Conservation (phyloP, 306 rosid species). For the Citrullus mucosospermus region DNA sequence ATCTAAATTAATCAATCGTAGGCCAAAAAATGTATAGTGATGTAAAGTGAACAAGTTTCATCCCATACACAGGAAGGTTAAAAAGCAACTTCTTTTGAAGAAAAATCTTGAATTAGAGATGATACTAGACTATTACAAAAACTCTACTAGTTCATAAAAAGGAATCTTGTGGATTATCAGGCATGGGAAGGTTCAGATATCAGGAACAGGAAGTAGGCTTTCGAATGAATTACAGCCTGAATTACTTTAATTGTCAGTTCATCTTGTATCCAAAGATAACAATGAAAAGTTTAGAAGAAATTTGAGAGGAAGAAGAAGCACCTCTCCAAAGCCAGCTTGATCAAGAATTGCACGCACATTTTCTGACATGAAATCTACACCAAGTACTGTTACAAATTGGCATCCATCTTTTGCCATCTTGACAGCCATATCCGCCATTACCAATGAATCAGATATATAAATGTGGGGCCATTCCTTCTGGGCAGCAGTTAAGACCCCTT, state of each 20-base stretch:
- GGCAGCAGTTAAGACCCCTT: conserved; percentile 87
- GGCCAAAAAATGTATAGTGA: background rate
- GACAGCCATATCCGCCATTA: conserved; percentile 92
- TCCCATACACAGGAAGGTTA: background rate
- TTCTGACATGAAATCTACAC: conserved; percentile 97
- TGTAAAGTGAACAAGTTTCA: background rate
- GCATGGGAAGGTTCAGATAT: background rate
- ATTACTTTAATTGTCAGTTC: background rate
- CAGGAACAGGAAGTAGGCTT: background rate
- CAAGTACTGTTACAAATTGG: conserved; percentile 67
- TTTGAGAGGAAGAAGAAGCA: conserved; percentile 12
- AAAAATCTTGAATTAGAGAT: background rate
- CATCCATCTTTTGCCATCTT: conserved; percentile 89
- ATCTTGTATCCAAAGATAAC: background rate
- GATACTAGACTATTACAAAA: background rate
- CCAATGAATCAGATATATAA: conserved; percentile 88
- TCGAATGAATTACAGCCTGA: background rate
- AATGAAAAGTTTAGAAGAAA: background rate
- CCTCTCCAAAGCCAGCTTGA: conserved; percentile 85
- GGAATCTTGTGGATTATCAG: background rate
- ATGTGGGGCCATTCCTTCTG: conserved; percentile 96
- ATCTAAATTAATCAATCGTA: background rate
- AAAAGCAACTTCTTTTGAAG: background rate
- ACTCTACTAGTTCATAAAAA: background rate
- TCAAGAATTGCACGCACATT: conserved; percentile 97